Conservation (phyloP, 306 rosid species). For the Glycyrrhiza uralensis region DNA sequence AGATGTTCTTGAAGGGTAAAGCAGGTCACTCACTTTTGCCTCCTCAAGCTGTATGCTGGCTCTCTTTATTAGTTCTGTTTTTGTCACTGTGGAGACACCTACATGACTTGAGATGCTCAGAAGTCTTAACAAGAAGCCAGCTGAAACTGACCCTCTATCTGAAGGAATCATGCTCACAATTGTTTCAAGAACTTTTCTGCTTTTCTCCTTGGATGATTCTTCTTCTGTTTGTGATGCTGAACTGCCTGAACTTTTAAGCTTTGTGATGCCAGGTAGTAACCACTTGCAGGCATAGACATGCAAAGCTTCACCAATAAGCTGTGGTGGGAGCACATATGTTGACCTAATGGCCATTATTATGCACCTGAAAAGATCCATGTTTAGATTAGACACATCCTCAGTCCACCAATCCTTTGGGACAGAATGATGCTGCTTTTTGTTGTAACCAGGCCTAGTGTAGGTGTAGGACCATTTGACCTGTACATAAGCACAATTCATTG, state of each 20-base stretch:
- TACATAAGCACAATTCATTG: constrained; percentile 24
- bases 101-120: constrained; percentile 46
- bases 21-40: constrained; percentile 71
- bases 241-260: constrained; percentile 31
- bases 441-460: constrained; percentile 90
- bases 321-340: constrained; percentile 67
- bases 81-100: constrained; percentile 64
- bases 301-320: constrained; percentile 89
- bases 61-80: constrained; percentile 70
- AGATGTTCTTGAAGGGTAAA: constrained; percentile 51
- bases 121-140: constrained; percentile 76
- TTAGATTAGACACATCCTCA: constrained; percentile 84
- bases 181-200: constrained; percentile 59
- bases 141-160: constrained; percentile 76
- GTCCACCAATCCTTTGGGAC: constrained; percentile 99
- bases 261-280: constrained; percentile 67
- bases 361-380: constrained; percentile 77
- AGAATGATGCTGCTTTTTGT: constrained; percentile 58
- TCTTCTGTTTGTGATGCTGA: constrained; percentile 50
- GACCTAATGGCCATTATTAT: constrained; percentile 70
- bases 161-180: constrained; percentile 80
- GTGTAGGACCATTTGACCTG: constrained; percentile 97
- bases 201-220: constrained; percentile 45
- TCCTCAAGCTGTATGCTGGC: constrained; percentile 77
- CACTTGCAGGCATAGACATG: constrained; percentile 84